These are phyloP conservation scores for Staphylotrichum longicolle DNA, from an alignment of 495 filamentous ascomycete species.

Conservation along the genomic window DNA sequence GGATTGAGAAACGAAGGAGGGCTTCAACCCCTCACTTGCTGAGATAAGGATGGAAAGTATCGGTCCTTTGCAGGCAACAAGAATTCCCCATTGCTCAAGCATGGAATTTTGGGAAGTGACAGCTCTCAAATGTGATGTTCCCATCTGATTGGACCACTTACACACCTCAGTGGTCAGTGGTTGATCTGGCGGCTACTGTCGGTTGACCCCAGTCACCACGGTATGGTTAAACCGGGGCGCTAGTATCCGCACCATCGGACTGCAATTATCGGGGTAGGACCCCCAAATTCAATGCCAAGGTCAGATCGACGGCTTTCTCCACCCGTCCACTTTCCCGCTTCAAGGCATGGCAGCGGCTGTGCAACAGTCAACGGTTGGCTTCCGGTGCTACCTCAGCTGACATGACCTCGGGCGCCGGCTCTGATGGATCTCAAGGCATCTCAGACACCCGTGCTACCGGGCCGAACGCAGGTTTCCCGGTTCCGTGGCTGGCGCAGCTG, in stretches of 20 bases:
- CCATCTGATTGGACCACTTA: not conserved
- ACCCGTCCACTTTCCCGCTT: not conserved
- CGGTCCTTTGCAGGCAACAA: not conserved
- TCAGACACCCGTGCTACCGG: not conserved
- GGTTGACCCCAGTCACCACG: conserved; percentile 5
- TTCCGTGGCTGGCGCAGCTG: not conserved
- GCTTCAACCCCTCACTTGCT: not conserved
- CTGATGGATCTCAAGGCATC: too few species aligned
- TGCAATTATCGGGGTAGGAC: conserved; percentile 4
- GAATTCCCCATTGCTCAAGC: not conserved
- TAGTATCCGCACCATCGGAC: not conserved
- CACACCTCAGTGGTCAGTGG: not conserved
- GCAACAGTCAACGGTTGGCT: not conserved
- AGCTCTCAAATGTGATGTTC: not conserved
- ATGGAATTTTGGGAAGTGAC: not conserved
- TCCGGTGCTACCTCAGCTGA: not conserved
- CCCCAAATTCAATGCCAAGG: not conserved
- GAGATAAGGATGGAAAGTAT: not conserved
- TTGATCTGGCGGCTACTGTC: not conserved
- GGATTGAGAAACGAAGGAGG: too few species aligned
- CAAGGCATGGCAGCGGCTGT: not conserved
- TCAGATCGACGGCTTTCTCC: not conserved
- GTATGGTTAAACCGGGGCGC: conserved; percentile 3
- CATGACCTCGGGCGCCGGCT: not conserved
- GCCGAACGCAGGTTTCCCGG: not conserved